phyloP scores from a whole-genome alignment of 2,329 filamentous ascomycete genomes.

The Ascochyta koolunga region DNA sequence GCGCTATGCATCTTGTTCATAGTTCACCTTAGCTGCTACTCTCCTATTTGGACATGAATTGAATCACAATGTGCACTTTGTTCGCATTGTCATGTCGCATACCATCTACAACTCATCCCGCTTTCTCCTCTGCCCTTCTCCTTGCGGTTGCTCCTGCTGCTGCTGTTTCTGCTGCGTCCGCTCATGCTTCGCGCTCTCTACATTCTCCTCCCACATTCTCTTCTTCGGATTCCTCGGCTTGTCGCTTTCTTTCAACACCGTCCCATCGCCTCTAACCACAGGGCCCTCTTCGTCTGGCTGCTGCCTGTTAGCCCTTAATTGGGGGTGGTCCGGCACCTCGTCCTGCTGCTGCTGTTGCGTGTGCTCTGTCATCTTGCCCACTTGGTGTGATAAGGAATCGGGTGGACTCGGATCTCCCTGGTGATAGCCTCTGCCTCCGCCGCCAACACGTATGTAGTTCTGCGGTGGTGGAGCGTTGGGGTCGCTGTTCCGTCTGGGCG shows the following conservation, averaged over 20 bases:
- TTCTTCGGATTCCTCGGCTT: slow-evolving; percentile 63
- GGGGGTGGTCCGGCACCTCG: slow-evolving; percentile 28
- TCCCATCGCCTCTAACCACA: slow-evolving; percentile 53
- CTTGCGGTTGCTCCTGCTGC: slow-evolving; percentile 3
- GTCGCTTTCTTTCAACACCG: slow-evolving; percentile 50
- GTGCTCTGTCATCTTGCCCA: slow-evolving; percentile 53
- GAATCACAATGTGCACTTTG: too few species aligned
- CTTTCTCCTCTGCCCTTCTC: slow-evolving; percentile 6
- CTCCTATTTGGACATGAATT: too few species aligned
- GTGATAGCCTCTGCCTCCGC: slow-evolving; percentile 55
- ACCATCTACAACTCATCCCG: slow-evolving; percentile 15
- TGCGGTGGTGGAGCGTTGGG: slow-evolving; percentile 36
- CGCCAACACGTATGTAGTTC: slow-evolving; percentile 55
- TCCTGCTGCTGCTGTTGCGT: slow-evolving; percentile 27
- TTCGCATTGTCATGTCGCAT: neutral
- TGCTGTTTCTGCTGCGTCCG: slow-evolving; percentile 20
- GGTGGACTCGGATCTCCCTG: slow-evolving; percentile 46
- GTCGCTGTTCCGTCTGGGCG: slow-evolving; percentile 38
- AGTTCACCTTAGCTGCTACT: too few species aligned
- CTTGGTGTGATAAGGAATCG: slow-evolving; percentile 47
- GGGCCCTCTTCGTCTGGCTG: slow-evolving; percentile 38
- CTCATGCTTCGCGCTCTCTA: slow-evolving; percentile 41
- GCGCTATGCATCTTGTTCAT: too few species aligned
- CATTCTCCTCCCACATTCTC: slow-evolving; percentile 63
- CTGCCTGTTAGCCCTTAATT: slow-evolving; percentile 31